These are phyloP conservation scores for Eucalyptus sideroxylon DNA, from an alignment of 345 rosid species.

Conservation along the genomic window DNA sequence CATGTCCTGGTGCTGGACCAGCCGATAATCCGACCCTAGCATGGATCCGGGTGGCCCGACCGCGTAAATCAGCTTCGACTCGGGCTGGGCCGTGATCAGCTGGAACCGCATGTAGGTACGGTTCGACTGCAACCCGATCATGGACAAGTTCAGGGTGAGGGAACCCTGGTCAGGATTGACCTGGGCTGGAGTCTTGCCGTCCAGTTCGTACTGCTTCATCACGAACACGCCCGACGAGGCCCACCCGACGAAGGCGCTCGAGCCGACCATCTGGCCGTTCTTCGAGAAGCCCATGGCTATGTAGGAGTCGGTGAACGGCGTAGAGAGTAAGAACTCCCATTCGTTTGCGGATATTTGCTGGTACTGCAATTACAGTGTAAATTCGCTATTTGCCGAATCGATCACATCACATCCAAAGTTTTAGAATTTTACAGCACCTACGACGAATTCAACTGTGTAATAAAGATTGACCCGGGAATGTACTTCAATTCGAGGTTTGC, in stretches of 20 bases:
- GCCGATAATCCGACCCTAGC: constrained; percentile 21
- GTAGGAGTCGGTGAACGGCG: constrained; percentile 24
- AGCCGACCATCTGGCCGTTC: constrained; percentile 49
- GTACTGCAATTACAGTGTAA: constrained; percentile 20
- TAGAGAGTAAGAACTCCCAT: constrained; percentile 73
- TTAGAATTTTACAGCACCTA: background rate
- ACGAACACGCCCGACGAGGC: constrained; percentile 11
- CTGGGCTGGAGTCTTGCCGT: constrained; percentile 12
- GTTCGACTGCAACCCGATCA: constrained; percentile 27
- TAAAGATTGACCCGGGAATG: background rate
- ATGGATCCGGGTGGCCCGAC: constrained; percentile 30
- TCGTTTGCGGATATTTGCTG: constrained; percentile 3
- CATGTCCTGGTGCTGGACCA: constrained; percentile 40
- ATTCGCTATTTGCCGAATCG: background rate
- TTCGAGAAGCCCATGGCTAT: constrained; percentile 70
- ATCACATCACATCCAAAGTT: background rate
- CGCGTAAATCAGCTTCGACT: constrained; percentile 34
- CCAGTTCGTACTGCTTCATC: constrained; percentile 35
- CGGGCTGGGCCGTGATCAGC: constrained; percentile 25
- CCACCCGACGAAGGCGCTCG: constrained; percentile 82
- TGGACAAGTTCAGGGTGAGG: constrained; percentile 17
- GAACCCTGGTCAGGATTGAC: constrained; percentile 50
- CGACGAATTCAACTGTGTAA: background rate
- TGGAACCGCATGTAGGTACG: constrained; percentile 60
- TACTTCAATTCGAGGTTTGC: background rate